Base-by-base conservation (phyloP, 208 protist genomes). In the Endotrypanum monterogeii region DNA sequence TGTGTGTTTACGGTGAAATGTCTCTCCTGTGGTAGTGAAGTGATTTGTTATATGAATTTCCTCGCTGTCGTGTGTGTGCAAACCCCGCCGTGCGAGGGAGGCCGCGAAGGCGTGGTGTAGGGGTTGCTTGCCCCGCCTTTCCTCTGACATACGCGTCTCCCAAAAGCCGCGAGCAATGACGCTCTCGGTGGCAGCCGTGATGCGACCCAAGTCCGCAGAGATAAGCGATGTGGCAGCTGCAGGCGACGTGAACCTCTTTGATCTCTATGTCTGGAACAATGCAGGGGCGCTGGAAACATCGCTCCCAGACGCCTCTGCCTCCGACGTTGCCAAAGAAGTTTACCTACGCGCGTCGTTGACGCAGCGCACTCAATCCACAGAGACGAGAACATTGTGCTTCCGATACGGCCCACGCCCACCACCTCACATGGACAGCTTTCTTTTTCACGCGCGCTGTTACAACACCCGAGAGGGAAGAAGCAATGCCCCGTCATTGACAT, bases 401-500 rank as follows among this genome's bases (percentile, higher is more conserved):
- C 76, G 76, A 41, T 81, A 68, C 57, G 76, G 76, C 57, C 66
- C 70, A 8, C 76, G 76, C 16, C 71, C 76, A 0, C 20, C 70
- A 3, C 35, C 46, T 4, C 56, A 30, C 9, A 37, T 23, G 5
- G 70, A 81, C n/a, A 28, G 30, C 37, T 30, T 76, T 3, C 56
- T 81, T 30, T 81, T 81, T 37, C 71, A 76, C 65, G 32, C 55
- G 28, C 63, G 41, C 8, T 18, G 14, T 32, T 30, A 18, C 25
- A 0, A 3, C 37, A 28, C 58, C 37, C 35, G 3, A 41, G 14
- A 6, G 16, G 28, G 28, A 35, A n/a, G 7, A 12, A 14, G 3
- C 16, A 3, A 18, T 20, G 6, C 63, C 4, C n/a, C 44, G 35
- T 6, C 63, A 68, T 23, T n/a, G 63, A 41, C 39, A 54, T 18